Evolutionary conservation across 768 basidiomycete species (phyloP).

Genomic region (Psilocybe cubensis): DNA sequence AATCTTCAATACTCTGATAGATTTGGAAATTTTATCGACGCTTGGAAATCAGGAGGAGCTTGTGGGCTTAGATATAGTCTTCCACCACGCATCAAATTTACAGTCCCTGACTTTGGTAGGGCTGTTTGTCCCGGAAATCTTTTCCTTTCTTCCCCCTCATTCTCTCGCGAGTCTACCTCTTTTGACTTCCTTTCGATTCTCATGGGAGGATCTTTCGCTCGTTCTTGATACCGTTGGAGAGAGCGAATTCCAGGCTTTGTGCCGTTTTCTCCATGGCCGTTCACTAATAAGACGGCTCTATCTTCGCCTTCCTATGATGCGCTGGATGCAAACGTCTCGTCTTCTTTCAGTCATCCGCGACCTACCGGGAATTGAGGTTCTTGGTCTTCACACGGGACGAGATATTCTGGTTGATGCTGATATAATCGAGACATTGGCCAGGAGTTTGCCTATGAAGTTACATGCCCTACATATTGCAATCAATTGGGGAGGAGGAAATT

Average conservation of each 20-base stretch:
- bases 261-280: constrained; percentile 34
- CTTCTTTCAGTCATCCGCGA: constrained; percentile 29
- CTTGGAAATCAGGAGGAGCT: constrained; percentile 27
- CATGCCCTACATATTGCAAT: constrained; percentile 40
- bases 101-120: constrained; percentile 43
- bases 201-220: constrained; percentile 25
- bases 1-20: constrained; percentile 30
- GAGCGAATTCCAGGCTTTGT: constrained; percentile 21
- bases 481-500: constrained; percentile 32
- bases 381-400: constrained; percentile 42
- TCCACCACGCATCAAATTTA: constrained; percentile 34
- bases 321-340: constrained; percentile 18
- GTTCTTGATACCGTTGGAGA: constrained; percentile 1
- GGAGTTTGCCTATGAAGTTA: constrained; percentile 30
- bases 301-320: constrained; percentile 34
- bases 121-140: constrained; percentile 27
- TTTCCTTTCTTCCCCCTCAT: constrained; percentile 33
- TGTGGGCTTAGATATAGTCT: constrained; percentile 36
- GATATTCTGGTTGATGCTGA: constrained; percentile 24
- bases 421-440: constrained; percentile 26
- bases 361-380: constrained; percentile 34
- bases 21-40: constrained; percentile 36
- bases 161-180: constrained; percentile 28
- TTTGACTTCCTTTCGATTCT: constrained; percentile 40
- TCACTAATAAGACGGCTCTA: constrained; percentile 33